These are phyloP conservation scores for Pleurotus tuoliensis DNA, from an alignment of 768 basidiomycete genomes.

Conservation along the genomic window DNA sequence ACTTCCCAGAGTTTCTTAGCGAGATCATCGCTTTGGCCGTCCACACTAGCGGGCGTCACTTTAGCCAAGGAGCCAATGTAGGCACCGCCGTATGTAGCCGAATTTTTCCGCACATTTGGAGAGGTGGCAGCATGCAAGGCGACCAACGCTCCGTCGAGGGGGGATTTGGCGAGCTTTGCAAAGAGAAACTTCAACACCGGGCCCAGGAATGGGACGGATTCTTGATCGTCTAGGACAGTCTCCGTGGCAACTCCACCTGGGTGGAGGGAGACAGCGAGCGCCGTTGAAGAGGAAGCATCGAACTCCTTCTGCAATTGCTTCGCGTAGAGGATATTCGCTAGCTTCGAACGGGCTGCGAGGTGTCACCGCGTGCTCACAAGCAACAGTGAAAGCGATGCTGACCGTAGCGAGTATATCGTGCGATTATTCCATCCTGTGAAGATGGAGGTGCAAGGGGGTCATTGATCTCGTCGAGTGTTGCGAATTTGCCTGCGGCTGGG, in stretches of 20 bases:
- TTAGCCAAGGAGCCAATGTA: neutral
- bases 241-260: constrained; percentile 5
- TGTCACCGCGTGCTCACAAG: neutral
- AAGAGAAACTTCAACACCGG: neutral
- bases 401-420: constrained; percentile 15
- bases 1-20: constrained; percentile 7
- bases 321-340: constrained; percentile 35
- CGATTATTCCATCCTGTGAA: constrained; percentile 8
- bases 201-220: neutral
- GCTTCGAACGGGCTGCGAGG: constrained; percentile 32
- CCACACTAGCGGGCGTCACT: neutral
- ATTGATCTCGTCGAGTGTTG: constrained; percentile 18
- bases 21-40: neutral
- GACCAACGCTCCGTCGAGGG: constrained; percentile 1
- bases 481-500: constrained; percentile 13
- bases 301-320: constrained; percentile 38
- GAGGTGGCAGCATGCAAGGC: constrained; percentile 7
- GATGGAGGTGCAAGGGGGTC: constrained; percentile 10
- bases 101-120: neutral
- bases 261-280: neutral
- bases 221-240: neutral
- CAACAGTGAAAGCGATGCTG: neutral
- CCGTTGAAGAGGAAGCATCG: constrained; percentile 18
- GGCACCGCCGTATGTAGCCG: neutral
- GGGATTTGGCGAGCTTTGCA: constrained; percentile 2